These are phyloP conservation scores for Dictyostelium intermedium DNA, from an alignment of 78 protist species.

Conservation along the genomic window DNA sequence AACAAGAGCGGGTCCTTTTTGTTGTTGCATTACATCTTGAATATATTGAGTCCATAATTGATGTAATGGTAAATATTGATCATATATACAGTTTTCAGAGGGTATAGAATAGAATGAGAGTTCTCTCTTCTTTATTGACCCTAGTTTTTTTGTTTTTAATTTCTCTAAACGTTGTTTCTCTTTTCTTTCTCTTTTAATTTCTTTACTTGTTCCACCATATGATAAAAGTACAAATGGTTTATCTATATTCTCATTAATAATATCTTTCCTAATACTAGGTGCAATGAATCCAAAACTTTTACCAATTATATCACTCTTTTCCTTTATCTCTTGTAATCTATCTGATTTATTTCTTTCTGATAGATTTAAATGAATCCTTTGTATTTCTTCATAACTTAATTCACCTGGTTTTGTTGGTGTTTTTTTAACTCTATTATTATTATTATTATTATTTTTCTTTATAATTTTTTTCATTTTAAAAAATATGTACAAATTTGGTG, in stretches of 20 bases:
- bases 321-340: background rate
- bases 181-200: background rate
- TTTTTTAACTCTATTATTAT: background rate
- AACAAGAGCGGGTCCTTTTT: background rate
- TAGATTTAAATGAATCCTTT: background rate
- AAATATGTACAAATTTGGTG: background rate
- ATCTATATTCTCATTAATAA: background rate
- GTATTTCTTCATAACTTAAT: background rate
- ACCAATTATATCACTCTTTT: background rate
- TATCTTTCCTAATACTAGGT: background rate
- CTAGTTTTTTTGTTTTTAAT: background rate
- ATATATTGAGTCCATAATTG: conserved; percentile 68
- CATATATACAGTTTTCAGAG: conserved; percentile 57
- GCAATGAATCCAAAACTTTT: background rate
- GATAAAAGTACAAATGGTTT: conserved; percentile 17
- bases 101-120: background rate
- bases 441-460: background rate
- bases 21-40: conserved; percentile 8
- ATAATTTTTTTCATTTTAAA: background rate
- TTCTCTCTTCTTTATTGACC: conserved; percentile 40
- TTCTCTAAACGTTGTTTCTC: background rate
- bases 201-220: background rate
- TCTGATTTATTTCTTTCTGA: background rate
- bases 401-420: background rate
- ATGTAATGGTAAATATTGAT: conserved; percentile 66